Base-by-base conservation (phyloP, 768 basidiomycete genomes). In the Sarcodon sp. region DNA sequence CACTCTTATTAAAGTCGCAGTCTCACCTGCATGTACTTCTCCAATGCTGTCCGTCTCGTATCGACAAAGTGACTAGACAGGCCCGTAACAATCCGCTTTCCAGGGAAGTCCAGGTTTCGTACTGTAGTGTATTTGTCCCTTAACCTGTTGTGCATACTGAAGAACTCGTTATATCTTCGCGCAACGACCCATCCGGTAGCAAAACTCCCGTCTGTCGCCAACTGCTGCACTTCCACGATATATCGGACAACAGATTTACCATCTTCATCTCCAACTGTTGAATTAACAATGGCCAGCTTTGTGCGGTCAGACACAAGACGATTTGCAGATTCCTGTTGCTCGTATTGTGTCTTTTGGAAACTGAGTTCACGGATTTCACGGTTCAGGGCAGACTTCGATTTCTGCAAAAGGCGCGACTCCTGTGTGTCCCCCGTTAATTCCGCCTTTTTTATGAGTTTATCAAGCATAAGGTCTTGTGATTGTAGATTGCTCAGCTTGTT, bases 161-260 rank as follows among this genome's bases (percentile, higher is more conserved):
- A 74, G 61, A 99, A 99, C 59, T 98, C 93, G 62, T 92, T 96
- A 64, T 96, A 99, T 51, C 96, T 70, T 54, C 93, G 70, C 7
- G 91, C 87, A 6, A 97, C 82, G 33, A 92, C 83, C 96, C 96
- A 99, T 0, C 88, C 90, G 0, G 86, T 85, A 3, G 79, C 69
- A 60, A 86, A 82, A 36, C 72, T 76, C 7, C 86, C 89, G 57
- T 93, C 87, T 0, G 66, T 64, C n/a, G 76, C 82, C 32, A 89
- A 69, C 54, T 96, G 93, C 59, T 90, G 88, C 3, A 99, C 80
- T 64, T 96, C 89, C 41, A 98, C 72, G 33, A 94, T 76, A 59
- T 97, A 97, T 32, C 91, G 76, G 37, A 93, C 89, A 16, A 97
- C 88, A 21, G 86, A 81, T 61, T 88, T 93, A 6, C 91, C 90